Conservation (phyloP, 78 protist genomes). For the Paulinella micropora region DNA sequence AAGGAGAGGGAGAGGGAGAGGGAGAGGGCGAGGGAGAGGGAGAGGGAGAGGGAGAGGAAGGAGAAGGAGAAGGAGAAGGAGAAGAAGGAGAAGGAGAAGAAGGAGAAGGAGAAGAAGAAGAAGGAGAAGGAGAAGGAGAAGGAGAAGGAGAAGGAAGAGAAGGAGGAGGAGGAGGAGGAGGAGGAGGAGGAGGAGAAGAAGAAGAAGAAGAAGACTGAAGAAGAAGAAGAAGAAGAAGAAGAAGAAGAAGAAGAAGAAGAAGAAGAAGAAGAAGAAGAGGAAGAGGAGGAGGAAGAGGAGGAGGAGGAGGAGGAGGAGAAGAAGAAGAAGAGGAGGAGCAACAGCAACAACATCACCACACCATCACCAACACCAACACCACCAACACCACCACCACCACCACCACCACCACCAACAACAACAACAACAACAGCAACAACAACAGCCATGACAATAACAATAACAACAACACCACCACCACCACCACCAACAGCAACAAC, state of each 20-base stretch:
- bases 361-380: too few relatives aligned
- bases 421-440: too few relatives aligned
- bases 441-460: too few relatives aligned
- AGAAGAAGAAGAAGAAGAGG: not conserved
- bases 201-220: too few relatives aligned
- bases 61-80: not conserved
- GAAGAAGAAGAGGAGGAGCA: not conserved
- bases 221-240: too few relatives aligned
- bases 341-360: not conserved
- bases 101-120: not conserved
- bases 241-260: not conserved
- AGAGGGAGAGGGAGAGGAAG: not conserved
- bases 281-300: not conserved
- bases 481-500: too few relatives aligned
- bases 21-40: too few relatives aligned
- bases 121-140: not conserved
- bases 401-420: too few relatives aligned
- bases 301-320: conserved; percentile 12
- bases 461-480: too few relatives aligned
- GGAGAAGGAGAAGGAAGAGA: conserved; percentile 6
- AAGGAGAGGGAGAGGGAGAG: not conserved
- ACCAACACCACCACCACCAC: too few relatives aligned
- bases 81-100: not conserved
- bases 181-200: not conserved
- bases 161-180: conserved; percentile 9